Evolutionary conservation across 2,329 filamentous ascomycete species (phyloP).

Genomic region (Penicillium sp.): DNA sequence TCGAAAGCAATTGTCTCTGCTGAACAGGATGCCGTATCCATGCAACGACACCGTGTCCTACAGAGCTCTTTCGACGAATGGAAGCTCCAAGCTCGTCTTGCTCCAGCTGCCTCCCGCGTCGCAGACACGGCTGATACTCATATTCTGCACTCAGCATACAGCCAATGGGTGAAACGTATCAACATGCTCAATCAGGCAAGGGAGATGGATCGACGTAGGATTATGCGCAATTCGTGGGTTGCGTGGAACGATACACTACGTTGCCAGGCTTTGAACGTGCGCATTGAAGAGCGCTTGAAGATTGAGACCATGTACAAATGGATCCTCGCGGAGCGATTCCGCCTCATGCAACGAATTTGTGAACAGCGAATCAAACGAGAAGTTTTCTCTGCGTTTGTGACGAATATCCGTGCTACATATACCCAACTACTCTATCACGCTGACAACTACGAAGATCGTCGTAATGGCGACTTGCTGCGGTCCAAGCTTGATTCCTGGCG

Average conservation of each 20-base stretch:
- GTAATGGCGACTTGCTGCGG: constrained; percentile 39
- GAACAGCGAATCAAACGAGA: constrained; percentile 47
- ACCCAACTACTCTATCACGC: constrained; percentile 44
- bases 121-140: constrained; percentile 51
- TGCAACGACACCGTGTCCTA: constrained; percentile 39
- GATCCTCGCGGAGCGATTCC: constrained; percentile 57
- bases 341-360: constrained; percentile 45
- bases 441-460: constrained; percentile 39
- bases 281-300: constrained; percentile 61
- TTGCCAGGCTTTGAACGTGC: constrained; percentile 55
- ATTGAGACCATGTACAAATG: constrained; percentile 65
- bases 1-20: constrained; percentile 32
- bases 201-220: constrained; percentile 55
- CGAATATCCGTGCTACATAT: constrained; percentile 44
- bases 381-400: constrained; percentile 45
- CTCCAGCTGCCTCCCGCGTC: constrained; percentile 48
- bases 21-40: constrained; percentile 37
- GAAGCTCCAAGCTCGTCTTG: constrained; percentile 48
- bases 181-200: constrained; percentile 54
- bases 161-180: constrained; percentile 55
- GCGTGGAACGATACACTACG: constrained; percentile 67
- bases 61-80: constrained; percentile 48
- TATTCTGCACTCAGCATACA: constrained; percentile 53
- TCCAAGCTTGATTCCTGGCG: constrained; percentile 45
- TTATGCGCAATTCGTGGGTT: constrained; percentile 63